These are phyloP conservation scores for Pinus tabuliformis DNA, from an alignment of 75 land plant species.

Conservation along the genomic window DNA sequence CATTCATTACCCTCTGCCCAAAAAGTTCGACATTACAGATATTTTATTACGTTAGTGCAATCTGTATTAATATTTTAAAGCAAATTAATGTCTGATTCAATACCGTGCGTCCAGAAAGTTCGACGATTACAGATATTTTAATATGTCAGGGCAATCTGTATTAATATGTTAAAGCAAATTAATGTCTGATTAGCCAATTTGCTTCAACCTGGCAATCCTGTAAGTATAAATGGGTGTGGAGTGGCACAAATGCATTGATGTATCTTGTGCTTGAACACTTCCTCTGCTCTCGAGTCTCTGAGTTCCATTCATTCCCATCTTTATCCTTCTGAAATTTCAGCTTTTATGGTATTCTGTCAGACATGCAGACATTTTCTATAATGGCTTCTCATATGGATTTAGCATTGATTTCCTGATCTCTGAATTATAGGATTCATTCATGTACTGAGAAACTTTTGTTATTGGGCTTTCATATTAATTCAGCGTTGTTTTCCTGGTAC, in stretches of 20 bases:
- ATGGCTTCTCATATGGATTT: not conserved
- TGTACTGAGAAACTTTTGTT: not conserved
- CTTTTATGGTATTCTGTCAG: not conserved
- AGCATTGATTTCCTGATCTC: not conserved
- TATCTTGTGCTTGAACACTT: not conserved
- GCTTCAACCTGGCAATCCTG: not conserved
- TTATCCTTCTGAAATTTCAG: not conserved
- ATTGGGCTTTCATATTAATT: not conserved
- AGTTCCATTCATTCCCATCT: not conserved
- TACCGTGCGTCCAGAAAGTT: not conserved
- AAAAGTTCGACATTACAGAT: not conserved
- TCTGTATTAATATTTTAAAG: not conserved
- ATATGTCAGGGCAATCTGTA: not conserved
- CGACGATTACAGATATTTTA: not conserved
- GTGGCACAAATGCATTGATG: not conserved
- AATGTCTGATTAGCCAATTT: not conserved
- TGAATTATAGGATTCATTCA: not conserved
- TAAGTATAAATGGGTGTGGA: slow-evolving; percentile 1
- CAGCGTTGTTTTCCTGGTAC: not conserved
- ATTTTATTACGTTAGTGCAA: not conserved
- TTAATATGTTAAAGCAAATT: not conserved
- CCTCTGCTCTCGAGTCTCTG: not conserved
- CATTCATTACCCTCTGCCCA: not conserved
- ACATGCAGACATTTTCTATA: not conserved
- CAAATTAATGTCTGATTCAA: not conserved